phyloP scores from a whole-genome alignment of 176 grass and related monocot species.

The Paspalum vaginatum region DNA sequence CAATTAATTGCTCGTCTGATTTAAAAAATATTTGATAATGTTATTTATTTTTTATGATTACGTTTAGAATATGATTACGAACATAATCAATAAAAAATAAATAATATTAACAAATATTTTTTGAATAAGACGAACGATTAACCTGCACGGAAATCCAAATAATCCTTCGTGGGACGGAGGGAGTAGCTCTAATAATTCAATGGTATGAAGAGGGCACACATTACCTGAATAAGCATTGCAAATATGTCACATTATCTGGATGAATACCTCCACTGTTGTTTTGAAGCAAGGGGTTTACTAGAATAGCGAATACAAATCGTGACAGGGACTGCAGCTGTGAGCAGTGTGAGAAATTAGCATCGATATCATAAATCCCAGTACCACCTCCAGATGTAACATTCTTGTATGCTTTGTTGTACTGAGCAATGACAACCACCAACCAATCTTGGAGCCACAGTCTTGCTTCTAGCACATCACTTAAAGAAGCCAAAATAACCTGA shows the following conservation, averaged over 20 bases:
- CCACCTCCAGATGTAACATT: conserved; percentile 42
- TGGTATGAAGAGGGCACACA: conserved; percentile 30
- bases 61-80: no score
- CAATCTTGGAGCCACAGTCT: conserved; percentile 84
- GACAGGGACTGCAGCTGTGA: conserved; percentile 81
- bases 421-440: conserved; percentile 78
- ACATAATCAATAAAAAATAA: no score
- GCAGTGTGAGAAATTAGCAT: conserved; percentile 87
- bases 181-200: conserved; percentile 24
- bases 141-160: no score
- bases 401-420: conserved; percentile 76
- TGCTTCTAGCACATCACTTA: conserved; percentile 77
- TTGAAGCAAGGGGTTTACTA: conserved; percentile 75
- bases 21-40: no score
- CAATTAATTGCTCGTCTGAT: no score
- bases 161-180: no score
- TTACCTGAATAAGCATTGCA: conserved; percentile 98
- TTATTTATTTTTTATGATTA: no score
- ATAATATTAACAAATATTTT: no score
- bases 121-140: no score
- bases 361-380: conserved; percentile 51
- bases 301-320: conserved; percentile 78
- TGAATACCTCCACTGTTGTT: conserved; percentile 67
- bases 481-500: conserved; percentile 85
- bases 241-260: conserved; percentile 81